These are phyloP conservation scores for Isatis lusitanica DNA, from an alignment of 441 rosid genomes.

Conservation along the genomic window DNA sequence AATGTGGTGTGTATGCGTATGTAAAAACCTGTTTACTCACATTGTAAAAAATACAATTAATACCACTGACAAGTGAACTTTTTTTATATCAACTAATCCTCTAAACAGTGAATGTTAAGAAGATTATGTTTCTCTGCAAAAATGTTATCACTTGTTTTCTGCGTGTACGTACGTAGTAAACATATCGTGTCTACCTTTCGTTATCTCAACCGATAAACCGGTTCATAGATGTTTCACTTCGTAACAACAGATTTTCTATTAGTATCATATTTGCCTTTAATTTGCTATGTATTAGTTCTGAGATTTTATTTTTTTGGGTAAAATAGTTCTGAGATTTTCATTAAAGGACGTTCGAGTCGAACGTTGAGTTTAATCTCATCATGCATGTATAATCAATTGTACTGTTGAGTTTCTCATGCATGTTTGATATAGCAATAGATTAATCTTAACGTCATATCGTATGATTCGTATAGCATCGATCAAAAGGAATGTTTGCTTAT, in stretches of 20 bases:
- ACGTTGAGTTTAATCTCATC: too few relatives aligned
- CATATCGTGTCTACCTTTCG: not conserved
- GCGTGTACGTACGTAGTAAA: not conserved
- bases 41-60: too few relatives aligned
- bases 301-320: too few relatives aligned
- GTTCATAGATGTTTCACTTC: not conserved
- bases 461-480: not conserved
- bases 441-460: not conserved
- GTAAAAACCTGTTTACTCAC: not conserved
- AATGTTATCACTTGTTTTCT: not conserved
- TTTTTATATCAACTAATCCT: not conserved
- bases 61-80: too few relatives aligned
- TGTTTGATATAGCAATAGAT: not conserved
- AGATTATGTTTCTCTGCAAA: not conserved
- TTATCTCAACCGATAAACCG: not conserved
- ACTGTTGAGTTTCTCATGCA: not conserved
- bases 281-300: not conserved
- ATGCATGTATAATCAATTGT: not conserved
- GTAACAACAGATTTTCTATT: not conserved
- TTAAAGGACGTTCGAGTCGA: not conserved
- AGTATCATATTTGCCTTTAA: not conserved
- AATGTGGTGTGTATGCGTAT: not conserved
- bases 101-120: not conserved
- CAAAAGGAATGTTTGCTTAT: conserved; percentile 28
- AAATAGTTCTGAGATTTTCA: not conserved